Evolutionary conservation across 192 early-diverging fungal species (phyloP), one percentile per base, ranked within the genome.

Genomic region (Polychytrium aggregatum): DNA sequence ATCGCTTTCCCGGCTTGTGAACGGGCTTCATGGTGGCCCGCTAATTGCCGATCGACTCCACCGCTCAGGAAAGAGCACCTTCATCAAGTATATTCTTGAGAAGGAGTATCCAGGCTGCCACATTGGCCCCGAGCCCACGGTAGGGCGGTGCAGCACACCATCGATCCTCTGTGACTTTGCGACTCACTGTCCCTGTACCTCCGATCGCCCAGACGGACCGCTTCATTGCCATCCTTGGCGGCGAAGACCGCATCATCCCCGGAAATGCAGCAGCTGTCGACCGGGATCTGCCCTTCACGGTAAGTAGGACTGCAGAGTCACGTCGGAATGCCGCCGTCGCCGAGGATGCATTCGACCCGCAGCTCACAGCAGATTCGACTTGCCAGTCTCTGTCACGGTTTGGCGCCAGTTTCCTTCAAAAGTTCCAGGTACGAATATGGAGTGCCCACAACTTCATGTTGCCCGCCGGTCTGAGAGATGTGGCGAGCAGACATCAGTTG

Each of bases 181-280:
- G n/a, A n/a, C n/a, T n/a, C n/a, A n/a, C n/a, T n/a, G 13, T 31
- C 26, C 33, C 14, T 49, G 27, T 28, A 26, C n/a, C 14, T 35
- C 56, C 39, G 21, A 14, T 51, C 28, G n/a, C 18, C n/a, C 18
- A 82, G 63, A 90, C 88, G 3, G 88, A 91, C 60, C 62, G 83
- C 18, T 90, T 90, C 41, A 81, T 88, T 6, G 88, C 88, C 1
- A 81, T 91, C 33, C 88, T 88, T 84, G 64, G 76, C 40, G 78
- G 82, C 3, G 48, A 68, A 0, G 71, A 78, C 33, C 72, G 85
- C 38, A 80, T 87, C 6, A 88, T 88, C 20, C 88, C 88, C 1
- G 87, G 89, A 35, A 84, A 88, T 46, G 87, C 89, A 0, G 89
- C 89, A 11, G 87, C 82, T 0, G 86, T 92, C 21, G 74, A 81